Percentiles rank a stretch among this genome's conserved stretches.
Conservation (phyloP, 106 monocot species). For the Triglochin maritima region DNA sequence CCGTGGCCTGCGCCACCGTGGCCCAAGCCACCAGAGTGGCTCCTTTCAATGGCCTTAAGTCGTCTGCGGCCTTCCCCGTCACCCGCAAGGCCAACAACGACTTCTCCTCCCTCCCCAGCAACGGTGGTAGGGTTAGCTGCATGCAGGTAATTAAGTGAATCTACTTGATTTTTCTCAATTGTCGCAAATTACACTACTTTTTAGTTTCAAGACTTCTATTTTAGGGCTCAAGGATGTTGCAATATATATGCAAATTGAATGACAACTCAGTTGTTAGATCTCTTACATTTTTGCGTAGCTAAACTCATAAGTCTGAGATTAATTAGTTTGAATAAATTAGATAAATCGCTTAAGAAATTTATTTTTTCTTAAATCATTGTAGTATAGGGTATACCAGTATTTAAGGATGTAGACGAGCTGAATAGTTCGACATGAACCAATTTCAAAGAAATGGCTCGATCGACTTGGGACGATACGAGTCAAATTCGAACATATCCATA, state of each 20-base stretch:
- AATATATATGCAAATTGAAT: too few species aligned
- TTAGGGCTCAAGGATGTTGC: too few species aligned
- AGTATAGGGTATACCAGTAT: too few species aligned
- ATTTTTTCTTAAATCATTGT: too few species aligned
- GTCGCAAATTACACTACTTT: background rate
- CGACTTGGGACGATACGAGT: background rate
- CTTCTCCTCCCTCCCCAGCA: slow-evolving; percentile 41
- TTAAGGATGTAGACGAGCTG: too few species aligned
- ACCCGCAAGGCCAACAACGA: slow-evolving; percentile 15
- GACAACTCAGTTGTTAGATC: too few species aligned
- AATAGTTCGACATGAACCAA: too few species aligned
- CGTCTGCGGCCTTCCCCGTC: slow-evolving; percentile 30
- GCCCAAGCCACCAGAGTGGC: slow-evolving; percentile 33
- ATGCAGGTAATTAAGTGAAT: slow-evolving; percentile 30
- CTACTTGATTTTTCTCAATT: background rate
- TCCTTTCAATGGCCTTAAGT: slow-evolving; percentile 47
- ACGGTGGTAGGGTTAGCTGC: slow-evolving; percentile 47
- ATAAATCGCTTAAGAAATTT: too few species aligned
- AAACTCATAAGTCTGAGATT: too few species aligned
- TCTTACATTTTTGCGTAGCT: too few species aligned
- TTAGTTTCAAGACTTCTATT: background rate
- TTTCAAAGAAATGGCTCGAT: too few species aligned
- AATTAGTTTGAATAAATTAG: too few species aligned
- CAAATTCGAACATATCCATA: background rate
- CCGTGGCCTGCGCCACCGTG: slow-evolving; percentile 4